These are phyloP conservation scores for Termitomyces sp. DNA, from an alignment of 768 basidiomycete genomes.

Conservation along the genomic window DNA sequence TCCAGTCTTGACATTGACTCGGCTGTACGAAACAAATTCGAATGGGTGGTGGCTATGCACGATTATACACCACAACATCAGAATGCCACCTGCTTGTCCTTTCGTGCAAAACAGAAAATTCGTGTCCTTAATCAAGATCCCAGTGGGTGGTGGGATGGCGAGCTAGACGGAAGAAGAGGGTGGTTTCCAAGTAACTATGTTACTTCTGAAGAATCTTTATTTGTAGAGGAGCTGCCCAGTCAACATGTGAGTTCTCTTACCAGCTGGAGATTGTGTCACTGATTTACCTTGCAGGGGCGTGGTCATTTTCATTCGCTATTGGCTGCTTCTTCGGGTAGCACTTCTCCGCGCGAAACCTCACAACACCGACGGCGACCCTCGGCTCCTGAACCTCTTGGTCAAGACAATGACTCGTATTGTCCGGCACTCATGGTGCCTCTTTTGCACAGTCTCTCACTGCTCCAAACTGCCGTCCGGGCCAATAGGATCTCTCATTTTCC, in stretches of 20 bases:
- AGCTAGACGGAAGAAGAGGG: conserved; percentile 80
- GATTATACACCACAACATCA: conserved; percentile 74
- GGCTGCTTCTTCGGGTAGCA: conserved; percentile 46
- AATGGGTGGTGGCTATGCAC: conserved; percentile 89
- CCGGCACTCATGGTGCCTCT: conserved; percentile 80
- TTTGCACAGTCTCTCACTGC: conserved; percentile 76
- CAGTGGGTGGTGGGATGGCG: conserved; percentile 99
- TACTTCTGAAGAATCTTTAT: conserved; percentile 54
- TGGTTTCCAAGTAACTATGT: conserved; percentile 99
- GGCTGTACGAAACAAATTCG: conserved; percentile 42
- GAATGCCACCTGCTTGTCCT: conserved; percentile 78
- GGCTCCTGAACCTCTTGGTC: conserved; percentile 36
- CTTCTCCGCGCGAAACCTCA: conserved; percentile 28
- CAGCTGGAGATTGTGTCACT: conserved; percentile 1
- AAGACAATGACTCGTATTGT: conserved; percentile 57
- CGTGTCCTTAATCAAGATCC: conserved; percentile 82
- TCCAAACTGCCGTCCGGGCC: conserved; percentile 80
- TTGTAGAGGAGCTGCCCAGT: conserved; percentile 48
- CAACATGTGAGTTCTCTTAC: conserved; percentile 33
- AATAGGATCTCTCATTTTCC: conserved; percentile 81
- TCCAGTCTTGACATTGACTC: conserved; percentile 41
- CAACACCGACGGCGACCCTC: conserved; percentile 39
- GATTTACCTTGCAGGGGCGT: conserved; percentile 18
- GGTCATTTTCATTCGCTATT: conserved; percentile 51
- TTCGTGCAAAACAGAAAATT: conserved; percentile 87